phyloP scores from a whole-genome alignment of 1,284 basidiomycete species.

The Trichosporon faecale region DNA sequence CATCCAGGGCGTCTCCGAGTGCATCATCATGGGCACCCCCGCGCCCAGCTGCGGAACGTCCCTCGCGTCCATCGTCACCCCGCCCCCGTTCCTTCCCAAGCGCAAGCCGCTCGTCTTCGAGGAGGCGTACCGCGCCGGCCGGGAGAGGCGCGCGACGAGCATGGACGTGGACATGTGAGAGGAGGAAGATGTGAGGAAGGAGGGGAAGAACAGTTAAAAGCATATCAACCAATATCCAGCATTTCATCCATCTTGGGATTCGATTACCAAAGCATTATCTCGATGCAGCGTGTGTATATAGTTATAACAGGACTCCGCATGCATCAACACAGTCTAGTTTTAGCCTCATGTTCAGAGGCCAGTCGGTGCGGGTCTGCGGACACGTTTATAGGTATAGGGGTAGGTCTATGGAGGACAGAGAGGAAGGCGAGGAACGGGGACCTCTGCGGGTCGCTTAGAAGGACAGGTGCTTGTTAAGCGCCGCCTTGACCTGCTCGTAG shows the following conservation, averaged over 20 bases:
- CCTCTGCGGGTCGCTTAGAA: background rate
- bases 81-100: conserved; percentile 58
- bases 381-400: background rate
- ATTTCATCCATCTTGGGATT: conserved; percentile 13
- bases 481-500: conserved; percentile 60
- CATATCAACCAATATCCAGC: conserved; percentile 11
- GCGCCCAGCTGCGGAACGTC: conserved; percentile 93
- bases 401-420: conserved; percentile 1
- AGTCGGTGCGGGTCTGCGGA: background rate
- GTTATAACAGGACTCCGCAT: background rate
- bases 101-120: conserved; percentile 62
- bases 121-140: conserved; percentile 50
- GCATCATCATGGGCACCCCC: conserved; percentile 99
- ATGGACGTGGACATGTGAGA: conserved; percentile 21
- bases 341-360: background rate
- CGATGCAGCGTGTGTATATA: conserved; percentile 9
- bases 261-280: conserved; percentile 12
- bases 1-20: conserved; percentile 95
- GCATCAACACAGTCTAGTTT: conserved; percentile 3
- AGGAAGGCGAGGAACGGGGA: background rate
- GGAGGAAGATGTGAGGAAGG: background rate
- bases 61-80: conserved; percentile 63
- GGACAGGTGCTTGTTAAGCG: conserved; percentile 54
- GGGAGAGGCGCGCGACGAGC: conserved; percentile 20
- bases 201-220: background rate